Percentiles rank a stretch among this genome's conserved stretches.
Conservation (phyloP, 805 yeast genomes). For the Lachancea nothofagi region DNA sequence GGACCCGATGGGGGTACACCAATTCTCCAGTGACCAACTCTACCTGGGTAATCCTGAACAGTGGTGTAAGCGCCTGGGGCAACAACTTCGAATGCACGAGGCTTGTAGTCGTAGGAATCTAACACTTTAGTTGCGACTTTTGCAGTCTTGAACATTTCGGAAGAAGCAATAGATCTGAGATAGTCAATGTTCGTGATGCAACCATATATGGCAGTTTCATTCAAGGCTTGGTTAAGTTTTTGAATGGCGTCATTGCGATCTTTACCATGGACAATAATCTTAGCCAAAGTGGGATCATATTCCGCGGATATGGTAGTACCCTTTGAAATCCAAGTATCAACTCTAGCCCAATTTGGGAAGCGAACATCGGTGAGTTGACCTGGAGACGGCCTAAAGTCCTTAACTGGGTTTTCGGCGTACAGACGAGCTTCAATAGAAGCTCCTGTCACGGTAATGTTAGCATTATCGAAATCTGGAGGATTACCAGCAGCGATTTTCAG, state of each 20-base stretch:
- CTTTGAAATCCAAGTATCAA: slow-evolving; percentile 88
- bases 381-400: slow-evolving; percentile 92
- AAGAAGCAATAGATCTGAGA: slow-evolving; percentile 75
- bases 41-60: slow-evolving; percentile 92
- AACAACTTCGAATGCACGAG: slow-evolving; percentile 78
- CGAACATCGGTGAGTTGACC: slow-evolving; percentile 82
- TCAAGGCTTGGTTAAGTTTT: slow-evolving; percentile 72
- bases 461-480: slow-evolving; percentile 67
- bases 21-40: slow-evolving; percentile 56
- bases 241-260: slow-evolving; percentile 80
- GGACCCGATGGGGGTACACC: slow-evolving; percentile 99
- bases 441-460: slow-evolving; percentile 59
- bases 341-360: slow-evolving; percentile 88
- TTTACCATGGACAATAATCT: slow-evolving; percentile 89
- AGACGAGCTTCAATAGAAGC: slow-evolving; percentile 96
- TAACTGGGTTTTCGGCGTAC: slow-evolving; percentile 95
- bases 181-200: slow-evolving; percentile 88
- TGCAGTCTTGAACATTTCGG: slow-evolving; percentile 78
- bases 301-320: slow-evolving; percentile 89
- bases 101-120: slow-evolving; percentile 72
- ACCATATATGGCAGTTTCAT: slow-evolving; percentile 84
- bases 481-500: slow-evolving; percentile 81
- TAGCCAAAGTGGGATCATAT: slow-evolving; percentile 94
- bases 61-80: slow-evolving; percentile 94
- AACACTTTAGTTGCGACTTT: slow-evolving; percentile 82